Percentiles rank a stretch among this genome's conserved stretches.
Conservation (phyloP, 108 stramenopile species). For the Halocafeteria seosinensis region DNA sequence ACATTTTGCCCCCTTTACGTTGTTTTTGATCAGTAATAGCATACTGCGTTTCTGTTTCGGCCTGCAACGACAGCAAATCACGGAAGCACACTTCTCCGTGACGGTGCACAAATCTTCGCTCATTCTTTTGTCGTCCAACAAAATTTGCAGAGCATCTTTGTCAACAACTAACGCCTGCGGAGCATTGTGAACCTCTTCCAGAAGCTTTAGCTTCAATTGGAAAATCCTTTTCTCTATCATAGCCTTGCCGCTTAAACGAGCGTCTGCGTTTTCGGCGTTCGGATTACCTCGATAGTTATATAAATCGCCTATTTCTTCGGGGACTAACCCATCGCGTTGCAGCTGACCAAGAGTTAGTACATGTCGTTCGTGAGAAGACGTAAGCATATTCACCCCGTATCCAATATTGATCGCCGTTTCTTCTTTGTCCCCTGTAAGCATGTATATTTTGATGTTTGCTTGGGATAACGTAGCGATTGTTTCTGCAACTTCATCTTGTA, state of each 20-base stretch:
- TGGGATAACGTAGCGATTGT: slow-evolving; percentile 68
- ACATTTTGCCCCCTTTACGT: neutral
- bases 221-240: neutral
- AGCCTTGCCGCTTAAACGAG: neutral
- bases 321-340: neutral
- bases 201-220: neutral
- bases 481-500: slow-evolving; percentile 80
- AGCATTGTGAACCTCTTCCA: neutral
- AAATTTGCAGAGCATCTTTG: neutral
- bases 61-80: neutral
- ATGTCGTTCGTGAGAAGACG: neutral
- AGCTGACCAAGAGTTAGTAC: neutral
- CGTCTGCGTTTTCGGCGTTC: neutral
- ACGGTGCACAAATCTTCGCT: neutral
- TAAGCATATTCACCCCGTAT: slow-evolving; percentile 4
- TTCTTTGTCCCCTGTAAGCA: slow-evolving; percentile 90
- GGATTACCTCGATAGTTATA: too few relatives aligned
- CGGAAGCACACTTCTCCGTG: neutral
- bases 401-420: slow-evolving; percentile 96
- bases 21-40: slow-evolving; percentile 22
- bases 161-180: neutral
- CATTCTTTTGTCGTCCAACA: neutral
- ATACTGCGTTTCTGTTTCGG: neutral
- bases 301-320: neutral
- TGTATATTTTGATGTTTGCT: slow-evolving; percentile 87